These are phyloP conservation scores for Coemansia nantahalensis DNA, from an alignment of 192 early-diverging fungal genomes.

Conservation along the genomic window DNA sequence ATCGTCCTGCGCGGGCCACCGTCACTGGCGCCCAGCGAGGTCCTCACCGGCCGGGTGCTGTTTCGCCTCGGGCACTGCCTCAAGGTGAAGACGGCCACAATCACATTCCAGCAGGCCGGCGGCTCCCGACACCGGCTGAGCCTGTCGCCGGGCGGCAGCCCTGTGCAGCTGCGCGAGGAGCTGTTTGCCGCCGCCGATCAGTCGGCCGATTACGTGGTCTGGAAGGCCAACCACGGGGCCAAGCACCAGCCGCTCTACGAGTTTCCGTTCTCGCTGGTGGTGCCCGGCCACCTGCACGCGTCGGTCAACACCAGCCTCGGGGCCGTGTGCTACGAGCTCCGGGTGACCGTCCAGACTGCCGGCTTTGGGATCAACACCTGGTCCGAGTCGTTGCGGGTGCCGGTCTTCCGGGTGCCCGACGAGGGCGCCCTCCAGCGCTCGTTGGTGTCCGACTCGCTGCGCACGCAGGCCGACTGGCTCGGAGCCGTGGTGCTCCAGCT, in stretches of 20 bases:
- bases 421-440: conserved; percentile 16
- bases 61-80: conserved; percentile 29
- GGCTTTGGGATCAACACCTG: conserved; percentile 48
- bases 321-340: conserved; percentile 32
- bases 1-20: conserved; percentile 25
- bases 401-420: conserved; percentile 29
- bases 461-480: conserved; percentile 42
- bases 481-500: conserved; percentile 39
- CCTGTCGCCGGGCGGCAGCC: conserved; percentile 3
- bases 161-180: conserved; percentile 7
- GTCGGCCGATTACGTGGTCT: conserved; percentile 9
- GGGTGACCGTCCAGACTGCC: conserved; percentile 24
- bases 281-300: conserved; percentile 37
- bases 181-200: conserved; percentile 22
- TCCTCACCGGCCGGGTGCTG: conserved; percentile 30
- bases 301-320: conserved; percentile 31
- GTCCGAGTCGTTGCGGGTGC: conserved; percentile 30
- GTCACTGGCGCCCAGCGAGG: conserved; percentile 30
- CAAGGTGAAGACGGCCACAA: conserved; percentile 19
- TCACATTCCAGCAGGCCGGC: conserved; percentile 16
- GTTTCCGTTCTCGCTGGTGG: conserved; percentile 30
- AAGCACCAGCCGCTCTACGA: conserved; percentile 7
- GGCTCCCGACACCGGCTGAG: conserved; percentile 1
- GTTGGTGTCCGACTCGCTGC: conserved; percentile 16
- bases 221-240: conserved; percentile 7